These are phyloP conservation scores for Lactarius sp. DNA, from an alignment of 768 basidiomycete species.

Conservation along the genomic window DNA sequence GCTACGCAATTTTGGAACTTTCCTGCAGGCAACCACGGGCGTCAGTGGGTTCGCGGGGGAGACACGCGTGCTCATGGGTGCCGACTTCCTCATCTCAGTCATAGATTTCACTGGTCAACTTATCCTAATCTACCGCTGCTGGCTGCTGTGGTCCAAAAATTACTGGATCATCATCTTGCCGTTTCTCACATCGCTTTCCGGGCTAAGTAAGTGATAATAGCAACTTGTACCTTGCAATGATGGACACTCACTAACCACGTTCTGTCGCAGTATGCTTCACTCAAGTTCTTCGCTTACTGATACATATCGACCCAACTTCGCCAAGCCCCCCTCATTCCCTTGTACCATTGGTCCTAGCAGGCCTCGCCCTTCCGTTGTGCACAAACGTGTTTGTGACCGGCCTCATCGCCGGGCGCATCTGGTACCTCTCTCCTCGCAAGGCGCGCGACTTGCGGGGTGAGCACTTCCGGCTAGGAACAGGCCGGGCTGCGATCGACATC, in stretches of 20 bases:
- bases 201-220: constrained; percentile 33
- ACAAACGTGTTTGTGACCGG: constrained; percentile 40
- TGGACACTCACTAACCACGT: neutral
- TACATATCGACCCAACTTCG: neutral
- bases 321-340: neutral
- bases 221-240: neutral
- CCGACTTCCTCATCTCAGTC: constrained; percentile 37
- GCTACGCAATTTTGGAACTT: neutral
- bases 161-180: constrained; percentile 36
- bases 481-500: constrained; percentile 31
- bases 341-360: constrained; percentile 35
- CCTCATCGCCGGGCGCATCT: constrained; percentile 41
- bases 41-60: constrained; percentile 32
- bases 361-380: constrained; percentile 37
- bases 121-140: constrained; percentile 41
- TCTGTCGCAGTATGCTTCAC: neutral
- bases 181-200: constrained; percentile 32
- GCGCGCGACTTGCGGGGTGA: constrained; percentile 1
- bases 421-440: constrained; percentile 28
- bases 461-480: neutral
- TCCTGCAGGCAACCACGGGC: constrained; percentile 28
- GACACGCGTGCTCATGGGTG: constrained; percentile 32
- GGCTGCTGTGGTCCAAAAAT: constrained; percentile 37
- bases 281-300: neutral
- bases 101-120: constrained; percentile 36